Evolutionary conservation across 176 grass and related monocot species (phyloP).

Genomic region (Guadua angustifolia): DNA sequence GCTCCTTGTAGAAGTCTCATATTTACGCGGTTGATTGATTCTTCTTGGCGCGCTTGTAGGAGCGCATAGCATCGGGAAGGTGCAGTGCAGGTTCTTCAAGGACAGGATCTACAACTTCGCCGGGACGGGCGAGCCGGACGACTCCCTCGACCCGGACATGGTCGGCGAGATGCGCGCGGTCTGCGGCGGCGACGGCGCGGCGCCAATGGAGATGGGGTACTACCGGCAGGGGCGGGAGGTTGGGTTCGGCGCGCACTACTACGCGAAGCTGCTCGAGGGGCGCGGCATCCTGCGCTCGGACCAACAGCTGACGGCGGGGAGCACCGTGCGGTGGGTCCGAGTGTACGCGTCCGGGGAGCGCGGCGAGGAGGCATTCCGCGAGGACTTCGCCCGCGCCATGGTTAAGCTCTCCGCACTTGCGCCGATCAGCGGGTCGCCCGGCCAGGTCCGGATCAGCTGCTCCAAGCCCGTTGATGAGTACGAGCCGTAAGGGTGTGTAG

Average conservation of each 20-base stretch:
- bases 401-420: slow-evolving; percentile 57
- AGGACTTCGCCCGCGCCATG: slow-evolving; percentile 68
- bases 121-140: slow-evolving; percentile 48
- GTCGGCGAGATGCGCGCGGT: slow-evolving; percentile 57
- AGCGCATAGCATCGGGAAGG: slow-evolving; percentile 71
- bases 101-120: slow-evolving; percentile 60
- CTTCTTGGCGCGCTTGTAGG: slow-evolving; percentile 34
- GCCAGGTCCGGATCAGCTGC: slow-evolving; percentile 49
- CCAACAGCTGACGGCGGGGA: slow-evolving; percentile 75
- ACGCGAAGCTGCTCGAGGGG: slow-evolving; percentile 42
- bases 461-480: not conserved
- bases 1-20: too few species aligned
- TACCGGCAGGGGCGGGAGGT: slow-evolving; percentile 53
- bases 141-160: slow-evolving; percentile 56
- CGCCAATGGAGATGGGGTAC: slow-evolving; percentile 58
- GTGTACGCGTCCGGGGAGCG: slow-evolving; percentile 45
- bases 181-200: slow-evolving; percentile 35
- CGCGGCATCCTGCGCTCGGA: slow-evolving; percentile 61
- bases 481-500: not conserved
- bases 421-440: slow-evolving; percentile 43
- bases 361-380: slow-evolving; percentile 51
- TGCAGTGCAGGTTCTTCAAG: slow-evolving; percentile 59
- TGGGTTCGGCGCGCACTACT: slow-evolving; percentile 68
- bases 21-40: not conserved
- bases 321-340: slow-evolving; percentile 65